Evolutionary conservation across 768 basidiomycete species (phyloP).

Genomic region (Lanmaoa rubissima): DNA sequence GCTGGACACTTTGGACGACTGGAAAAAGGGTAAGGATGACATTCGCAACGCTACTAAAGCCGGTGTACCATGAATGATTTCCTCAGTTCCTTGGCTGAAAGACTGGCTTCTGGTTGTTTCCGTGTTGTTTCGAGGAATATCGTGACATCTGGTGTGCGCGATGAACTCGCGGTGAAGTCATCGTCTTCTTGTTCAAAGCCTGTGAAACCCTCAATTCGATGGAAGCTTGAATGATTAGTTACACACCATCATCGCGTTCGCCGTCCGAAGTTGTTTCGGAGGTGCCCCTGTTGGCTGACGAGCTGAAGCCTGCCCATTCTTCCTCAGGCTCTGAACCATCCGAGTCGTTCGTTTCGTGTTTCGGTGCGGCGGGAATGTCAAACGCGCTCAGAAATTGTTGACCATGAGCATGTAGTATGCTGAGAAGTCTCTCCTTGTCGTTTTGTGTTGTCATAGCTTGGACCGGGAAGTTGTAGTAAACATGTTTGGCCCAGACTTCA

Average conservation of each 20-base stretch:
- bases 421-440: slow-evolving; percentile 36
- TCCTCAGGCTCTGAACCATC: slow-evolving; percentile 28
- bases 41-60: background rate
- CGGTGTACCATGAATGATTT: slow-evolving; percentile 73
- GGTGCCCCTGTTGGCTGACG: background rate
- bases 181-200: slow-evolving; percentile 48
- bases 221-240: background rate
- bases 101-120: slow-evolving; percentile 16
- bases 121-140: slow-evolving; percentile 49
- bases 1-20: slow-evolving; percentile 80
- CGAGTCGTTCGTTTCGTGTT: slow-evolving; percentile 13
- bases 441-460: slow-evolving; percentile 11
- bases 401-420: slow-evolving; percentile 44
- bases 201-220: slow-evolving; percentile 10
- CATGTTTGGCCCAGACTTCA: slow-evolving; percentile 7
- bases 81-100: slow-evolving; percentile 41
- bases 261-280: slow-evolving; percentile 14
- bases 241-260: slow-evolving; percentile 21
- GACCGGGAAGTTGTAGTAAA: background rate
- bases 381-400: slow-evolving; percentile 46
- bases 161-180: slow-evolving; percentile 38
- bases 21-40: slow-evolving; percentile 3
- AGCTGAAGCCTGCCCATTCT: slow-evolving; percentile 43
- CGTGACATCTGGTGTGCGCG: slow-evolving; percentile 45
- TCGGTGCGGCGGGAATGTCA: slow-evolving; percentile 22